Conservation (phyloP, 2,329 filamentous ascomycete genomes). For the Massarina eburnea region DNA sequence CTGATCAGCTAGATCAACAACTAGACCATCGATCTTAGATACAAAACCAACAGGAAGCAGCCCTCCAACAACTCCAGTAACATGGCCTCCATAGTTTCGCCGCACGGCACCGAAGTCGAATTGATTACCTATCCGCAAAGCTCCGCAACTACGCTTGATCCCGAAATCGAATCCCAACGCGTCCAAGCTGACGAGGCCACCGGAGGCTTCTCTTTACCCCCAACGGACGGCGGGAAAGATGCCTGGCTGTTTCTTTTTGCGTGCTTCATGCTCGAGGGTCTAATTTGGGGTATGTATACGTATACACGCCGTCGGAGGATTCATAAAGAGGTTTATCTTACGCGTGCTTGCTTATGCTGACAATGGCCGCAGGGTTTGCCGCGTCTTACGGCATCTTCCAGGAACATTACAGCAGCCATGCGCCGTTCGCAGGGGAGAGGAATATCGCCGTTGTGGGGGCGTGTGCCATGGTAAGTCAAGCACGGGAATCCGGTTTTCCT, state of each 20-base stretch:
- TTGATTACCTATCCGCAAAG: constrained; percentile 15
- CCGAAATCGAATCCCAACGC: constrained; percentile 18
- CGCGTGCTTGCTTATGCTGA: constrained; percentile 3
- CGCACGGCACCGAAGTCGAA: constrained; percentile 15
- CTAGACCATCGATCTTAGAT: not conserved
- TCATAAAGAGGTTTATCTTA: not conserved
- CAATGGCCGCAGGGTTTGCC: constrained; percentile 23
- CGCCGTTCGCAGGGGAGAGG: constrained; percentile 31
- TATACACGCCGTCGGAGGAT: not conserved
- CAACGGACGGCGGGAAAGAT: constrained; percentile 32
- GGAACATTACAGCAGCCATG: constrained; percentile 34
- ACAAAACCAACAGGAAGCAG: not conserved
- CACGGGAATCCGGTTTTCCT: not conserved
- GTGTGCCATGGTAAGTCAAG: constrained; percentile 33
- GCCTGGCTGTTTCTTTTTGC: constrained; percentile 32
- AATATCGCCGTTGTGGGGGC: constrained; percentile 37
- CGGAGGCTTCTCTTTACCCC: constrained; percentile 25
- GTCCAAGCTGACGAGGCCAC: constrained; percentile 20
- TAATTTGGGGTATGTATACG: constrained; percentile 43
- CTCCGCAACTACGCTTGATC: constrained; percentile 2
- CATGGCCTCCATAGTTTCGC: constrained; percentile 13
- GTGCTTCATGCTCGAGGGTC: constrained; percentile 56
- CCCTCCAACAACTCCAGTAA: not conserved
- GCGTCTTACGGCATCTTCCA: constrained; percentile 37
- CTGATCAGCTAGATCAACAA: constrained; percentile 1